Evolutionary conservation across 495 filamentous ascomycete genomes (phyloP).

Genomic region (Xylaria scruposa): DNA sequence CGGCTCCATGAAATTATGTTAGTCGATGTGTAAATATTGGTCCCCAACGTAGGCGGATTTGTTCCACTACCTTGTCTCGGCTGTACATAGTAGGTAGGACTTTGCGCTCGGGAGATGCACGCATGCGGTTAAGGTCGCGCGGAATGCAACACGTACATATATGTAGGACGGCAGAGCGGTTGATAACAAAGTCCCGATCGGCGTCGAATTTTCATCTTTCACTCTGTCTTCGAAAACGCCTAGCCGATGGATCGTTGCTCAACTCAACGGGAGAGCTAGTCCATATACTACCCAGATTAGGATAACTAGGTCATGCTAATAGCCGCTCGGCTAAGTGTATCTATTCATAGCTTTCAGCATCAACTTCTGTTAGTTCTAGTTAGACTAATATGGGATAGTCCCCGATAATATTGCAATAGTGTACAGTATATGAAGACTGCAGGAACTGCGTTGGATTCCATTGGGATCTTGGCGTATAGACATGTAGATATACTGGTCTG

Average conservation of each 20-base stretch:
- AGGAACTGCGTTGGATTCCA: no score
- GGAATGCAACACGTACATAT: not conserved
- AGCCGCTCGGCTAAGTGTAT: not conserved
- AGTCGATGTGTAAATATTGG: not conserved
- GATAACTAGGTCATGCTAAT: no score
- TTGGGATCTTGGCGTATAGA: no score
- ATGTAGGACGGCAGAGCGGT: not conserved
- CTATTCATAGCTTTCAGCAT: not conserved
- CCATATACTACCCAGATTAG: not conserved
- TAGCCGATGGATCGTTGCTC: not conserved
- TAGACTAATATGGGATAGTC: no score
- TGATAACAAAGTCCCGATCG: not conserved
- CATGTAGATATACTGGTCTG: not conserved
- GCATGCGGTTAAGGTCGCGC: not conserved
- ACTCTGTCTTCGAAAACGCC: not conserved
- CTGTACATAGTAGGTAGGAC: not conserved
- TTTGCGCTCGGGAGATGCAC: not conserved
- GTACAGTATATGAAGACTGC: not conserved
- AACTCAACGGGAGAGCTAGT: not conserved
- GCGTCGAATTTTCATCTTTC: not conserved
- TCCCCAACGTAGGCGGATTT: not conserved
- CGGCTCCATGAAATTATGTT: not conserved
- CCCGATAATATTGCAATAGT: not conserved
- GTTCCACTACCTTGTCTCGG: not conserved
- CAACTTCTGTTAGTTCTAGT: not conserved